Base-by-base conservation (phyloP, 148 eudicot species). In the Vaccinium macrocarpon region DNA sequence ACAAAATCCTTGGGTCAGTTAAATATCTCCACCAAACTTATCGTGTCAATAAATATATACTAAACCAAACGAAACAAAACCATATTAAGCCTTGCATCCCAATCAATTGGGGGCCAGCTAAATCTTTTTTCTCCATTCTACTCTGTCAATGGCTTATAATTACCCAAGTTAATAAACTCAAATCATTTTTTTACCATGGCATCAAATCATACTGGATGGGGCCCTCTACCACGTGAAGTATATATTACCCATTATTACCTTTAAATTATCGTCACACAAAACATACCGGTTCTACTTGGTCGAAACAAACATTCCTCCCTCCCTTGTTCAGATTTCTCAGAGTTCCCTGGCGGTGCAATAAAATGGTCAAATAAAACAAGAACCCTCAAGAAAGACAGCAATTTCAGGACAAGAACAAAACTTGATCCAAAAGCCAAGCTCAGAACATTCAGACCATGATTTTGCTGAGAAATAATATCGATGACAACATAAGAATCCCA, bases 251-350 rank as follows among this genome's bases (percentile, higher is more conserved):
- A 42, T 42, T 42, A 42, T 42, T 42, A 42, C 46, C 46, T 42
- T 42, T 5, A 42, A 74, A 66, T 75, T 52, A 8, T 57, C 25
- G 32, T 64, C 84, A 81, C 72, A 16, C 11, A 25, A 49, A 57
- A 82, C 88, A 57, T 90, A 90, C 90, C 86, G 66, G 89, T 82
- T 86, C 90, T 61, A 80, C 68, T 80, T 82, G 88, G 68, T 88
- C 90, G 38, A 77, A 56, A 35, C 83, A 23, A 79, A 76, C 71
- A 83, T 79, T 86, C 81, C 86, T 86, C 50, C 88, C 88, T 80
- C 84, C 88, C 84, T 86, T 90, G 70, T 80, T 88, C 48, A 90
- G 84, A 78, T 90, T 86, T 83, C 91, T 86, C 52, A 90, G 84
- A 21, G 90, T 90, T 84, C 91, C 91, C 91, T 90, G 86, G 56